These are phyloP conservation scores for Gelatoporia subvermispora DNA, from an alignment of 768 basidiomycete genomes.

Conservation along the genomic window DNA sequence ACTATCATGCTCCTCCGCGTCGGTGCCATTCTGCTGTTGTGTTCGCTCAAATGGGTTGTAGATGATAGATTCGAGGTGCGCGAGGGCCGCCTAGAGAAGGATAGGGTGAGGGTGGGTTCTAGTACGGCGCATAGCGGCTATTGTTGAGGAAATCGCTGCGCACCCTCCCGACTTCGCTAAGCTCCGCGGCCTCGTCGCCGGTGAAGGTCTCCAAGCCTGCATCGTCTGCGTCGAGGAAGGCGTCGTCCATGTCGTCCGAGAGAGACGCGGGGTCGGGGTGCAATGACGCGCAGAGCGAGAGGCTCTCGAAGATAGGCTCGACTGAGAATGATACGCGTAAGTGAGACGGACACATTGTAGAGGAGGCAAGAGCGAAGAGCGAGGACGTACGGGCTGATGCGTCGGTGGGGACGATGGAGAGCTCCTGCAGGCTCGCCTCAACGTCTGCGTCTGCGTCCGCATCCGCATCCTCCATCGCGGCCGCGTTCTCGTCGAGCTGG, in stretches of 20 bases:
- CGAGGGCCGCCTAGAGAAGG: conserved; percentile 65
- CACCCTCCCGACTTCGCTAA: conserved; percentile 89
- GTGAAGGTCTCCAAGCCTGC: conserved; percentile 45
- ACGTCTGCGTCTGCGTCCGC: conserved; percentile 33
- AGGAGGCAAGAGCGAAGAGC: not conserved
- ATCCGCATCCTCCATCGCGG: conserved; percentile 17
- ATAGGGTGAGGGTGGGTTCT: conserved; percentile 38
- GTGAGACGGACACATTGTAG: not conserved
- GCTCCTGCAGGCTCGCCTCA: conserved; percentile 62
- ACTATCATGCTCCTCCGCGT: conserved; percentile 9
- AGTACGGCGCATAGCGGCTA: conserved; percentile 82
- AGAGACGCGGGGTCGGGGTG: conserved; percentile 68
- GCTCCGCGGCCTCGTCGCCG: conserved; percentile 63
- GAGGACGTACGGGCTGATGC: conserved; percentile 51
- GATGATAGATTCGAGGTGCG: conserved; percentile 79
- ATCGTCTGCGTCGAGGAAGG: conserved; percentile 47
- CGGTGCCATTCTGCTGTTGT: conserved; percentile 7
- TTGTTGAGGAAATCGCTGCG: conserved; percentile 82
- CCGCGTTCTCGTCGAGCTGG: conserved; percentile 59
- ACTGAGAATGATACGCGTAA: conserved; percentile 53
- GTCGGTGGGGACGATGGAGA: conserved; percentile 67
- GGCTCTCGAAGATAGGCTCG: conserved; percentile 80
- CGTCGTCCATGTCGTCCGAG: conserved; percentile 41
- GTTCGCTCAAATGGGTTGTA: conserved; percentile 48
- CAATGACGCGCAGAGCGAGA: conserved; percentile 79